Evolutionary conservation across 345 rosid species (phyloP).

Genomic region (Eutrema yunnanense): DNA sequence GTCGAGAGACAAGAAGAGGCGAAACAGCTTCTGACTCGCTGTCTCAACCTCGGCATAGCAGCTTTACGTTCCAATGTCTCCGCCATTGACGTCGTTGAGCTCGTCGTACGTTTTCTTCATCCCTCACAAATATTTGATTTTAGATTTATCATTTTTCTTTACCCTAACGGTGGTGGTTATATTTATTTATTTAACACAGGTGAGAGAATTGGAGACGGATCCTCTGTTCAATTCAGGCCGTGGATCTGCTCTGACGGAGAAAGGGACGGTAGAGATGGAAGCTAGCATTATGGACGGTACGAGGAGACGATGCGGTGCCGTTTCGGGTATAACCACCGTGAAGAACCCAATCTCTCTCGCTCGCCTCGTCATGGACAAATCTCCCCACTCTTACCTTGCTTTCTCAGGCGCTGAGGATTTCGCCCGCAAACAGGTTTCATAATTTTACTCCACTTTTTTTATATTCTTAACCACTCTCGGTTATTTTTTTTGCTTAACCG

Average conservation of each 20-base stretch:
- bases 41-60: constrained; percentile 82
- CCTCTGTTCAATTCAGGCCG: constrained; percentile 96
- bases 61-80: constrained; percentile 69
- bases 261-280: constrained; percentile 97
- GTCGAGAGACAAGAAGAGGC: constrained; percentile 73
- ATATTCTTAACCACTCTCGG: background rate
- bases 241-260: constrained; percentile 85
- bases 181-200: constrained; percentile 29
- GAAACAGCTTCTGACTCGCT: constrained; percentile 72
- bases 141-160: background rate
- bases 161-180: background rate
- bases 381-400: constrained; percentile 93
- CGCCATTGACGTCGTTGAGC: constrained; percentile 94
- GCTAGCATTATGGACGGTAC: constrained; percentile 97
- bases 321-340: constrained; percentile 79
- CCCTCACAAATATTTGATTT: background rate
- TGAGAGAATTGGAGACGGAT: constrained; percentile 79
- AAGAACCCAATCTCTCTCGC: constrained; percentile 92
- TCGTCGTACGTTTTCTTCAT: constrained; percentile 47
- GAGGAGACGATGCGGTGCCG: constrained; percentile 84
- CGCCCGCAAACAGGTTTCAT: constrained; percentile 59
- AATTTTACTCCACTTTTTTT: constrained; percentile 11
- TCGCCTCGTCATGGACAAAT: constrained; percentile 90
- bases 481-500: background rate
- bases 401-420: constrained; percentile 91